Base-by-base conservation (phyloP, 495 filamentous ascomycete species). In the Friedmanniomyces endolithicus region DNA sequence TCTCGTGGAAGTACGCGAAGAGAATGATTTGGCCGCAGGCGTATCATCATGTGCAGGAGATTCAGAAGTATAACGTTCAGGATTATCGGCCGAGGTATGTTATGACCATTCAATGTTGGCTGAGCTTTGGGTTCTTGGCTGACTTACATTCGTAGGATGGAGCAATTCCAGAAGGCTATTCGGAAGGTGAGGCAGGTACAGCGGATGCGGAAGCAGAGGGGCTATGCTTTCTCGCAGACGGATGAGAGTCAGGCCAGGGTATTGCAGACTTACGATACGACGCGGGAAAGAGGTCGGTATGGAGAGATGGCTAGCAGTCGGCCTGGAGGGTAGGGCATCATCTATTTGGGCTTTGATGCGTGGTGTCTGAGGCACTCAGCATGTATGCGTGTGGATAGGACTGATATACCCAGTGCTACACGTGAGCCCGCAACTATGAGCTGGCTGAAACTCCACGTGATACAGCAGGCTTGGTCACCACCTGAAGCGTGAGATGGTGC, bases 131-230 rank as follows among this genome's bases (percentile, higher is more conserved):
- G 27, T 9, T 4, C 4, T 9, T 31, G 51, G 52, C 65, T 63
- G 50, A 57, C 45, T 43, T 50, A 6, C 33, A 17, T 6, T 8
- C 35, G 63, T 57, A 87, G 85, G 37, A 99, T 99, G 92, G 92
- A 99, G 69, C 92, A 99, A 71, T 99, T 99, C 79, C 92, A 99
- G 71, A 99, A 99, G 70, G 92, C 92, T 24, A 96, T 99, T 65
- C 83, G 92, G 60, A 99, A 99, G 71, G 92, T 97, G 47, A 83
- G 92, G 41, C 92, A 99, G 72, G 94, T 97, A 40, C 94, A 97
- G 72, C 84, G 92, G 56, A 99, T 97, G 92, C 89, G 92, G 67
- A 99, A 97, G 68, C 92, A 99, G 73, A 84, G 92, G 62, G 92
- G 92, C 22, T 99, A 97, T 66, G 92, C 92, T 39, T 99, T 99